Percentiles rank a stretch among this genome's conserved stretches.
phyloP scores from a whole-genome alignment of 1,284 basidiomycete species.

The Ceratobasidium sp. region DNA sequence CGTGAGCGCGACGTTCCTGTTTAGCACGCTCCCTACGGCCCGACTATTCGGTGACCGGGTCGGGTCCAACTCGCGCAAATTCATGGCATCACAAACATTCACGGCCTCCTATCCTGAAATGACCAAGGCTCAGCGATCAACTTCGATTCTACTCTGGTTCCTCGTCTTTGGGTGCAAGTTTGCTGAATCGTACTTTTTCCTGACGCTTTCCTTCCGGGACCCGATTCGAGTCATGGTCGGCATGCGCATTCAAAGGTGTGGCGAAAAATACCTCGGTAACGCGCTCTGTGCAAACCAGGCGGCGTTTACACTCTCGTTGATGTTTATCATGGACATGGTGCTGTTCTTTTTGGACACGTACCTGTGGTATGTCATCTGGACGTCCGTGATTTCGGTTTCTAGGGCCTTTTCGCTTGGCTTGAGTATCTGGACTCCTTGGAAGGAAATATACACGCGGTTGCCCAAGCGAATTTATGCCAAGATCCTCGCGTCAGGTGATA shows the following conservation, averaged over 20 bases:
- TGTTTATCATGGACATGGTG: slow-evolving; percentile 95
- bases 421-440: slow-evolving; percentile 98
- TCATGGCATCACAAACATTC: slow-evolving; percentile 94
- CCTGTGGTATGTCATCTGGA: slow-evolving; percentile 98
- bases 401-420: slow-evolving; percentile 90
- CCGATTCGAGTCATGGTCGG: slow-evolving; percentile 91
- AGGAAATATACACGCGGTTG: slow-evolving; percentile 89
- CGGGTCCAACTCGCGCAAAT: slow-evolving; percentile 90
- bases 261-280: slow-evolving; percentile 82
- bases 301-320: slow-evolving; percentile 90
- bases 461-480: slow-evolving; percentile 97
- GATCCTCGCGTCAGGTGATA: slow-evolving; percentile 86
- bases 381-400: slow-evolving; percentile 90
- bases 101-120: slow-evolving; percentile 89
- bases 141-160: slow-evolving; percentile 82
- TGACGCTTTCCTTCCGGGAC: slow-evolving; percentile 88
- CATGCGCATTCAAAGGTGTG: slow-evolving; percentile 90
- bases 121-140: slow-evolving; percentile 64
- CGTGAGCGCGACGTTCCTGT: slow-evolving; percentile 79
- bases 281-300: slow-evolving; percentile 87
- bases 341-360: slow-evolving; percentile 98
- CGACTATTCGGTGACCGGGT: slow-evolving; percentile 96
- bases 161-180: slow-evolving; percentile 95
- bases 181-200: slow-evolving; percentile 93
- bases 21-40: slow-evolving; percentile 87